Evolutionary conservation across 208 protist species (phyloP), one percentile per base, ranked within the genome.

Genomic region (Leishmania aethiopica): DNA sequence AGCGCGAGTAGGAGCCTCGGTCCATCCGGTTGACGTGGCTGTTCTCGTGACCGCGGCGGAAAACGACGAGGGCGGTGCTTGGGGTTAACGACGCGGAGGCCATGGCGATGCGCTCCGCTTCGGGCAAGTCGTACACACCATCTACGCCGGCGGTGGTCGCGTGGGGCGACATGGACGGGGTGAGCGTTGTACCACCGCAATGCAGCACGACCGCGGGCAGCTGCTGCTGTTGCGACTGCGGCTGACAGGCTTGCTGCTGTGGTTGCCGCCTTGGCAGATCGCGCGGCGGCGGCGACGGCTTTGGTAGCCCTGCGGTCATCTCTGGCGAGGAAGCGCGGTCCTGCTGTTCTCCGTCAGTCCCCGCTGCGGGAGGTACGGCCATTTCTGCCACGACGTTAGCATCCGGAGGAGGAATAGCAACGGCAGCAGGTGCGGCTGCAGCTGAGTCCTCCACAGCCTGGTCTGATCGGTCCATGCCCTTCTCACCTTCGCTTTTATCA

Each of bases 1-100:
- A 93, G 77, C 92, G 92, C 6, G 92, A 95, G 86, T 95, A 95
- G 75, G 83, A 89, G 22, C 92, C 92, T 55, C 84, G 74, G 42
- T 86, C 85, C 92, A 95, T 95, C 60, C 92, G 88, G 82, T 95
- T 95, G n/a, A 86, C 83, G 78, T 93, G 92, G 69, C 90, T 95
- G 86, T 95, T 95, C 78, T 93, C 89, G 28, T 55, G 64, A n/a
- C 89, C 91, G 25, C 90, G 90, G 37, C 89, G 88, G 69, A 92
- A 94, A 32, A 88, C 77, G 37, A 79, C 76, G 55, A 86, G 83
- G 13, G 82, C 84, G 11, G 78, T 86, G 79, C 47, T 86, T 13
- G 83, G 83, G 25, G 83, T 86, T 66, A 86, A 37, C 73, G 78
- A 72, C 42, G 83, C 78, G 1, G 83, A 78, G 10, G 75, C 83